These are phyloP conservation scores for Ophiosphaerella herpotricha DNA, from an alignment of 2,329 filamentous ascomycete genomes.

Conservation along the genomic window DNA sequence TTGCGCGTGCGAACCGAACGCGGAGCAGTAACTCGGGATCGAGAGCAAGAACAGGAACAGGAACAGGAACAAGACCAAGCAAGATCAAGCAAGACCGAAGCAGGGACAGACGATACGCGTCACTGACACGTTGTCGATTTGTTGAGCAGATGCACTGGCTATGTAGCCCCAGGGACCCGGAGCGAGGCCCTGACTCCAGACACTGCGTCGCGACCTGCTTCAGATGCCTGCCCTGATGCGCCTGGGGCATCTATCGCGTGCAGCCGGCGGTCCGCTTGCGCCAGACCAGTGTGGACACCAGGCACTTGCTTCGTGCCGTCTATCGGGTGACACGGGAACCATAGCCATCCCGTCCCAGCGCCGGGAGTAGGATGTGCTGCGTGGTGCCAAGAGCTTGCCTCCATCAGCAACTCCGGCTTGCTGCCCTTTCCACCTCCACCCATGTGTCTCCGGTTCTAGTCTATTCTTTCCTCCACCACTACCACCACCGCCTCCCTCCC, in stretches of 20 bases:
- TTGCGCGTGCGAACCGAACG: constrained; percentile 32
- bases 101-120: background rate
- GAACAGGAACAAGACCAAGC: constrained; percentile 15
- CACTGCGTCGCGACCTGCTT: constrained; percentile 5
- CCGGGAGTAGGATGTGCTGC: too few relatives aligned
- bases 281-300: too few relatives aligned
- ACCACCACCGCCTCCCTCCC: too few relatives aligned
- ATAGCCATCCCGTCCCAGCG: too few relatives aligned
- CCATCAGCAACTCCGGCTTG: too few relatives aligned
- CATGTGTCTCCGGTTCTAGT: too few relatives aligned
- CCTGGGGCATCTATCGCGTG: constrained; percentile 6
- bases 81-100: background rate
- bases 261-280: background rate
- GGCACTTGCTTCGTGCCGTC: too few relatives aligned
- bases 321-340: too few relatives aligned
- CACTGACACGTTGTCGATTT: background rate
- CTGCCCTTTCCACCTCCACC: too few relatives aligned
- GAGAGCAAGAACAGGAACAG: background rate
- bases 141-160: background rate
- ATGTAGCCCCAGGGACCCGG: background rate
- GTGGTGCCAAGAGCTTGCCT: too few relatives aligned
- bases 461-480: too few relatives aligned
- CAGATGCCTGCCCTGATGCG: constrained; percentile 1
- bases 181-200: background rate
- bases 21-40: constrained; percentile 3